Conservation (phyloP, 169 alveolate genomes). For the Amoebophrya sp. region DNA sequence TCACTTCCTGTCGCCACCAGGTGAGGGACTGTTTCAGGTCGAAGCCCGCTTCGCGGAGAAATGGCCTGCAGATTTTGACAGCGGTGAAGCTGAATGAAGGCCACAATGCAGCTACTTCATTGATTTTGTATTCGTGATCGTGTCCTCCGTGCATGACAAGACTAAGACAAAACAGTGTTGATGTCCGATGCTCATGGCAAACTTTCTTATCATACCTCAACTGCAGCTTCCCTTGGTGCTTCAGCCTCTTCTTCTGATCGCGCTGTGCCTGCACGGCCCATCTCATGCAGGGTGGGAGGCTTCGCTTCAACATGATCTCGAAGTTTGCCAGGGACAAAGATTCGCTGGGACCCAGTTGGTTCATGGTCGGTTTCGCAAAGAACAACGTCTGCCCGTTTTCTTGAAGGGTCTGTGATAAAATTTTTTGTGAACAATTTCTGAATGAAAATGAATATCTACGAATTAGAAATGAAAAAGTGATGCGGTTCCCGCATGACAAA, state of each 20-base stretch:
- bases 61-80: background rate
- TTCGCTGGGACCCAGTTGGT: background rate
- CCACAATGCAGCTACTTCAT: too few species aligned
- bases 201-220: background rate
- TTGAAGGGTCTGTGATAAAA: background rate
- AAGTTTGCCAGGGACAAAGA: background rate
- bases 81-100: background rate
- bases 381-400: background rate
- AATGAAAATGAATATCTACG: too few species aligned
- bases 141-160: too few species aligned
- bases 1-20: slow-evolving; percentile 7
- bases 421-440: too few species aligned
- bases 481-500: too few species aligned
- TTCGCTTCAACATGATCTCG: background rate
- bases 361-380: background rate
- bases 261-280: background rate
- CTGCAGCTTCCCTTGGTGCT: background rate
- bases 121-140: too few species aligned
- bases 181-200: too few species aligned
- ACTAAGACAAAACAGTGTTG: too few species aligned
- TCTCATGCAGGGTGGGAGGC: background rate
- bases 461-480: too few species aligned
- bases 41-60: background rate
- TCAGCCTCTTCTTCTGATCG: background rate
- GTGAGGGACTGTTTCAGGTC: background rate